These are phyloP conservation scores for Laetiporus sulphureus DNA, from an alignment of 1,284 basidiomycete genomes.

Conservation along the genomic window DNA sequence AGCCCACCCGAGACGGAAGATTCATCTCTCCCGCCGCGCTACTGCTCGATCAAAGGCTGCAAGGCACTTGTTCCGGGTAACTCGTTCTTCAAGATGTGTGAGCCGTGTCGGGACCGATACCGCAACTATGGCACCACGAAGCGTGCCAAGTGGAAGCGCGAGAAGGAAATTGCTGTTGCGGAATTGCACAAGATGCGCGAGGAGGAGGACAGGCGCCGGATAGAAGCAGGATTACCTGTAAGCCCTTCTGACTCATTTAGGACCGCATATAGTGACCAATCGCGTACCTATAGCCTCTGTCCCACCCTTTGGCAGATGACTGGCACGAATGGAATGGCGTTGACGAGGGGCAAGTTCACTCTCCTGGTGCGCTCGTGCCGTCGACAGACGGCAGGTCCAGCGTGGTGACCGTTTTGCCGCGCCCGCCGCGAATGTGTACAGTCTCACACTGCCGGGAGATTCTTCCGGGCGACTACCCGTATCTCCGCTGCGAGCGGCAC, in stretches of 20 bases:
- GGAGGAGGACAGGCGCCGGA: conserved; percentile 34
- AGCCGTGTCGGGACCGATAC: conserved; percentile 42
- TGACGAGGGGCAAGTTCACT: background rate
- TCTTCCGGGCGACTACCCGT: conserved; percentile 39
- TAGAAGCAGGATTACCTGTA: conserved; percentile 26
- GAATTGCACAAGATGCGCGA: conserved; percentile 32
- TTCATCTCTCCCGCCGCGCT: conserved; percentile 25
- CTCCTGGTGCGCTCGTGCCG: background rate
- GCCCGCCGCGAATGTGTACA: conserved; percentile 42
- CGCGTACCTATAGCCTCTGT: background rate
- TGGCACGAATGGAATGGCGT: too few relatives aligned
- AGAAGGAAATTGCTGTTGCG: conserved; percentile 36
- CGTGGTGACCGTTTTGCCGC: conserved; percentile 3
- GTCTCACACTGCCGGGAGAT: conserved; percentile 51
- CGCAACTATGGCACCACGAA: conserved; percentile 48
- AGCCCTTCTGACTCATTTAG: background rate
- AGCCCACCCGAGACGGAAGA: too few relatives aligned
- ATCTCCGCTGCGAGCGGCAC: conserved; percentile 48
- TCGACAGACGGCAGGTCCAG: conserved; percentile 2
- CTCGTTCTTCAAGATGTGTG: conserved; percentile 51
- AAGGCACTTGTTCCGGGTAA: conserved; percentile 33
- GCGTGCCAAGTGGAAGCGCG: conserved; percentile 45
- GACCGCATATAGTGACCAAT: background rate
- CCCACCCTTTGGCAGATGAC: too few relatives aligned
- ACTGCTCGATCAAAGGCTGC: conserved; percentile 51